Evolutionary conservation across 75 land plant species (phyloP), one percentile per base, ranked within the genome.

Genomic region (Isoetes taiwanensis): DNA sequence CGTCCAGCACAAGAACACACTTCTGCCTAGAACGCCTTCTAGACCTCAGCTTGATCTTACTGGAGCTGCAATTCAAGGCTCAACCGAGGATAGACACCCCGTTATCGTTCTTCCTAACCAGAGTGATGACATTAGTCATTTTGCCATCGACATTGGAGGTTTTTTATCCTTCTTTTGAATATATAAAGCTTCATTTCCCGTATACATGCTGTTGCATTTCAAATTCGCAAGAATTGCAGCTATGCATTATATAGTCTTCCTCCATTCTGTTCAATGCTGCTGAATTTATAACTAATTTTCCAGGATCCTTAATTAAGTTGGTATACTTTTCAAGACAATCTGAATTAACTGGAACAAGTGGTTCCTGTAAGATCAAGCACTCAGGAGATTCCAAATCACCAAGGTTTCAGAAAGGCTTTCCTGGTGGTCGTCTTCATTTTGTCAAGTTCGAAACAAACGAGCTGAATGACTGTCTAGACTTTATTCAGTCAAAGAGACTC

Each of bases 141-240:
- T 91, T 56, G 88, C 97, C 20, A 52, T 91, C 25, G 97, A 91
- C 53, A 72, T 91, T 48, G 97, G 97, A 76, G 91, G 91, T 86
- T n/a, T n/a, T n/a, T n/a, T n/a, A n/a, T n/a, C n/a, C n/a, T n/a
- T n/a, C n/a, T n/a, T n/a, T n/a, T n/a, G n/a, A n/a, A n/a, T n/a
- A n/a, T n/a, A n/a, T n/a, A n/a, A n/a, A n/a, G n/a, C n/a, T n/a
- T n/a, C n/a, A n/a, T n/a, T n/a, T n/a, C n/a, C n/a, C n/a, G n/a
- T n/a, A n/a, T n/a, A n/a, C n/a, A n/a, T n/a, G n/a, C n/a, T n/a
- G n/a, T n/a, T n/a, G n/a, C n/a, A n/a, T n/a, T n/a, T n/a, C n/a
- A n/a, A n/a, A n/a, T n/a, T n/a, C n/a, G n/a, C n/a, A n/a, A n/a
- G n/a, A n/a, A n/a, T n/a, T n/a, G n/a, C n/a, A n/a, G n/a, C n/a